Base-by-base conservation (phyloP, 495 filamentous ascomycete genomes). In the Penicillium tannophilum region DNA sequence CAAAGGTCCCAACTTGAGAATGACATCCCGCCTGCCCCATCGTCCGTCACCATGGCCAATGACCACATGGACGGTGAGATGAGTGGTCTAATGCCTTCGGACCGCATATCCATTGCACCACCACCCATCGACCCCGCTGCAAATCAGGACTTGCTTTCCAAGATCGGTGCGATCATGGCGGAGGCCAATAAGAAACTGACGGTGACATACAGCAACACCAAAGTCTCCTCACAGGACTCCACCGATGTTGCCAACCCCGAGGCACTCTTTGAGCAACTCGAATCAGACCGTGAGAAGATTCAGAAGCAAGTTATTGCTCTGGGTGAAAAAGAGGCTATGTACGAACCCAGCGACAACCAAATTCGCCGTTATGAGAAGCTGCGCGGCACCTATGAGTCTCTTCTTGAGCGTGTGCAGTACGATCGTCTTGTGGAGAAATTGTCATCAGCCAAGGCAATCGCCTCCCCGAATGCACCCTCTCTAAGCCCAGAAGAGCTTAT, bases 111-210 rank as follows among this genome's bases (percentile, higher is more conserved):
- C 4, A 26, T 44, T 31, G 39, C 52, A 23, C 10, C 20, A 7
- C 63, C 56, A 4, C 58, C 62, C 0, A 55, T 70, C 8, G 67
- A 74, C 26, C 65, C 72, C 10, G 46, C 73, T 24, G 68, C 67
- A 28, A 75, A 69, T 3, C 67, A 75, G 0, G 63, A 72, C 10
- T 60, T 80, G 19, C 71, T 77, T 16, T 63, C 73, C 17, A 77
- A 73, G 59, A 79, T 80, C 48, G 65, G 71, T n/a, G 41, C 61
- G 2, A 72, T 80, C 30, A 79, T 80, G 77, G 63, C 71, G 0
- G 77, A 80, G 26, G 76, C 77, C 11, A 77, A 76, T 52, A 74
- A 71, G 56, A 77, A 76, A 53, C 74, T 80, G 41, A 67, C 73
- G 0, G 63, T 67, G 30, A 72, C 67, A 16, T 80, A 80, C 43